Percentiles rank a stretch among this genome's conserved stretches.
Conservation (phyloP, 371 early-diverging fungal species). For the Mucor saturninus region DNA sequence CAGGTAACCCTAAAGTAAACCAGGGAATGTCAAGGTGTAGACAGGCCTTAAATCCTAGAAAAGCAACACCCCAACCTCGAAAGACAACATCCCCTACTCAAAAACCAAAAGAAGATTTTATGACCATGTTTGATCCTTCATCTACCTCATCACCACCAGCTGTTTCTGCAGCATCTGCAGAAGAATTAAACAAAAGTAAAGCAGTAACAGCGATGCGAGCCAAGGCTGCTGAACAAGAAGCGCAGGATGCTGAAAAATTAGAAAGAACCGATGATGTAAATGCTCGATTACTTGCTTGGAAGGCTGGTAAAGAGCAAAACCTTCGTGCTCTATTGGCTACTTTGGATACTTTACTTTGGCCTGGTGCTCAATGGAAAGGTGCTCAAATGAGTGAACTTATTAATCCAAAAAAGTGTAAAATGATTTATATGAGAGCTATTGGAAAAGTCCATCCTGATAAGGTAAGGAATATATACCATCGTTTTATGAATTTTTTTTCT, state of each 20-base stretch:
- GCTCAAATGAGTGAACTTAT: slow-evolving; percentile 87
- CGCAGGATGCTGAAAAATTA: slow-evolving; percentile 82
- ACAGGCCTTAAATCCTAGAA: slow-evolving; percentile 30
- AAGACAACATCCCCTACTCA: neutral
- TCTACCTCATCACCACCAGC: neutral
- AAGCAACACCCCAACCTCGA: slow-evolving; percentile 3
- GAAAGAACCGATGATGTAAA: slow-evolving; percentile 81
- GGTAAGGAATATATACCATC: slow-evolving; percentile 44
- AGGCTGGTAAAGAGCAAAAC: slow-evolving; percentile 86
- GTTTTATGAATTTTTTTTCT: neutral
- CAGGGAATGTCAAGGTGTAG: slow-evolving; percentile 43
- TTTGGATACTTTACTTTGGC: slow-evolving; percentile 83
- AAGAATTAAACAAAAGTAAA: slow-evolving; percentile 46
- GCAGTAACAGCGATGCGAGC: slow-evolving; percentile 74
- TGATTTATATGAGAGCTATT: slow-evolving; percentile 90
- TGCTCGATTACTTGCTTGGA: slow-evolving; percentile 72
- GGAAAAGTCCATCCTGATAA: slow-evolving; percentile 96
- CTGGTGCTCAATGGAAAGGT: slow-evolving; percentile 76
- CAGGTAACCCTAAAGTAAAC: slow-evolving; percentile 57
- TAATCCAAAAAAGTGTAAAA: slow-evolving; percentile 85
- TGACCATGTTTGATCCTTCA: slow-evolving; percentile 23
- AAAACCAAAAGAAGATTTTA: neutral
- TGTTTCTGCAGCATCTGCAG: slow-evolving; percentile 4
- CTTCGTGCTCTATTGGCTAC: slow-evolving; percentile 89
- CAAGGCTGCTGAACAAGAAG: slow-evolving; percentile 69